phyloP scores from a whole-genome alignment of 2,329 filamentous ascomycete species.

The Corinectria fuckeliana region DNA sequence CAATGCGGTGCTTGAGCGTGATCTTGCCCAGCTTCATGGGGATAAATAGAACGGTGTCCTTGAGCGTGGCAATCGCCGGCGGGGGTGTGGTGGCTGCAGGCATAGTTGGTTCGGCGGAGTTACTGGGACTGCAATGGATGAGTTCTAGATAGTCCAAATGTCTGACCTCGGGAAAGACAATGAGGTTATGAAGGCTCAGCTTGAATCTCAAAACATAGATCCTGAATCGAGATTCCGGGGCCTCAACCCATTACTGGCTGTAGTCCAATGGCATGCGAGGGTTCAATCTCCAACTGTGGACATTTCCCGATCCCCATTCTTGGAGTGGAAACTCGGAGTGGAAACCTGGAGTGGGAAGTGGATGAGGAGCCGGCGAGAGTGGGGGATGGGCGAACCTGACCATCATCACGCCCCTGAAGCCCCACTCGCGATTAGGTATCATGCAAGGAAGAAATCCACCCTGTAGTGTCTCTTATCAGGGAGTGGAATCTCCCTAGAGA shows the following conservation, averaged over 20 bases:
- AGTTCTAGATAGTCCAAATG: background rate
- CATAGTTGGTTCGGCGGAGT: constrained; percentile 15
- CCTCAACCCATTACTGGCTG: background rate
- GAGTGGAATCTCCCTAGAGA: background rate
- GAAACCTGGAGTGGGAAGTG: constrained; percentile 6
- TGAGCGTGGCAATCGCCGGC: constrained; percentile 25
- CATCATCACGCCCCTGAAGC: background rate
- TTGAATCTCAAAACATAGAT: background rate
- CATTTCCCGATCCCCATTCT: constrained; percentile 9
- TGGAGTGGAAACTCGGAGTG: background rate
- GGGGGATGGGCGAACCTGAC: background rate
- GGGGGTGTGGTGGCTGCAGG: constrained; percentile 28
- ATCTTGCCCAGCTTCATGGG: constrained; percentile 44
- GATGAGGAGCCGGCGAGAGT: constrained; percentile 3
- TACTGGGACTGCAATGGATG: background rate
- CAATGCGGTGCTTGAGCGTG: constrained; percentile 45
- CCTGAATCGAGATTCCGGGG: background rate
- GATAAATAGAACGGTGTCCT: constrained; percentile 43
- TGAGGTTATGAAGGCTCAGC: constrained; percentile 12
- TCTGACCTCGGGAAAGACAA: background rate
- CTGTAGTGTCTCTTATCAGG: background rate
- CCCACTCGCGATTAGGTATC: background rate
- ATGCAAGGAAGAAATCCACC: background rate
- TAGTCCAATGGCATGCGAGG: background rate
- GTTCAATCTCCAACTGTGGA: background rate